Evolutionary conservation across 306 rosid species (phyloP), one percentile per base, ranked within the genome.

Genomic region (Herpetospermum pedunculosum): DNA sequence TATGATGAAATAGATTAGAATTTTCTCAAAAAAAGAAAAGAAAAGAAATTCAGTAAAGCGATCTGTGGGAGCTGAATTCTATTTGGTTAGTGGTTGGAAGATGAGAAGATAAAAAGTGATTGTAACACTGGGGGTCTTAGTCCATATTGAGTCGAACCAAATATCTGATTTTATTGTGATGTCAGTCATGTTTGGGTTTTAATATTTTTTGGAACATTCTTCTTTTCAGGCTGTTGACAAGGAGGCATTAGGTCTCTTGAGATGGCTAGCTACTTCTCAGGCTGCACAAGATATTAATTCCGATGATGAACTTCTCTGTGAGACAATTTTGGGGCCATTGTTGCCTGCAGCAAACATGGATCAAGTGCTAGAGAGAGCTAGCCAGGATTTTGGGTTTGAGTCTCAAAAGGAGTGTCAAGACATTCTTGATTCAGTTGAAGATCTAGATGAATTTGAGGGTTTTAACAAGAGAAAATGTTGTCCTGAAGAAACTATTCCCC

Each of bases 351-450:
- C 86, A 74, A 86, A 88, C 78, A 80, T 91, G 74, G 90, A 90
- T 71, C 76, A 84, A 76, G 86, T 93, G 80, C 78, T 93, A 79
- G 96, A 90, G 86, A 85, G 87, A 86, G 98, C 92, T 62, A 88
- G 75, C 77, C 53, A 82, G 82, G 89, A 86, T 71, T 90, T 82
- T 78, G 92, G 89, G 82, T 87, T 77, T 76, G 98, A 86, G 81
- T 93, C 98, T 48, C 97, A 88, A 63, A 91, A 88, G 83, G 98
- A 90, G 85, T 90, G 98, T 79, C 93, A 89, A 71, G 98, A 93
- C 85, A 93, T 93, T 78, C 89, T 93, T 75, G 96, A 91, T 89
- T 87, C 98, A 72, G 54, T 88, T 82, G 92, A 86, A 59, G 88
- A 86, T 75, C 75, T 73, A 73, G 72, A 75, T 60, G 87, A 82